phyloP scores from a whole-genome alignment of 169 alveolate species.

The Plasmodium cynomolgi region DNA sequence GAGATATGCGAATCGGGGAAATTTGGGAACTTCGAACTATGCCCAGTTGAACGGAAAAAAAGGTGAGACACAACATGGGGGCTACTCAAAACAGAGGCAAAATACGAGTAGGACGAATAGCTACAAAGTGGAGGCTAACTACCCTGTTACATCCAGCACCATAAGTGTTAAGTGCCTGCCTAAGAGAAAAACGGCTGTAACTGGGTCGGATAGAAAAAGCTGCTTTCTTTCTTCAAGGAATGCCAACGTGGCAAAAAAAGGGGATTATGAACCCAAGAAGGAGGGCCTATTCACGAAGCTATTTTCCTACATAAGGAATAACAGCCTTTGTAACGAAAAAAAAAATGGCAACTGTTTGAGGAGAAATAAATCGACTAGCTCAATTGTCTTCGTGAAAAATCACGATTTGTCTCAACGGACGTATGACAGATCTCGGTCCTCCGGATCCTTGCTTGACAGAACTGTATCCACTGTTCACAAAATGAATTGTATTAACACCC shows the following conservation, averaged over 20 bases:
- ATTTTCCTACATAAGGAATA: constrained; percentile 39
- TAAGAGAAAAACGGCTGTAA: not conserved
- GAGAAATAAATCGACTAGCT: constrained; percentile 34
- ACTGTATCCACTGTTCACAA: not conserved
- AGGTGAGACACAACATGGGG: not conserved
- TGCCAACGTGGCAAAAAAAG: not conserved
- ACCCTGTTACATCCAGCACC: not conserved
- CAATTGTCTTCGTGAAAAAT: not conserved
- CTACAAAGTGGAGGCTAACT: not conserved
- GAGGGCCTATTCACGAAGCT: constrained; percentile 26
- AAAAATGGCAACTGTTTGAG: constrained; percentile 14
- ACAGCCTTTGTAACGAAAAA: constrained; percentile 61
- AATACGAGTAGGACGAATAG: not conserved
- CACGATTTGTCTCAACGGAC: not conserved
- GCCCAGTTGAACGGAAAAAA: not conserved
- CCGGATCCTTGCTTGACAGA: not conserved
- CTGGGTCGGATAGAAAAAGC: constrained; percentile 3
- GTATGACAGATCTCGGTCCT: not conserved
- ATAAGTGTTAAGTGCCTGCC: constrained; percentile 9
- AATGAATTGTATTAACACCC: not conserved
- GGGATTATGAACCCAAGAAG: not conserved
- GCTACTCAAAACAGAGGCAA: not conserved
- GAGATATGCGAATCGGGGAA: not conserved
- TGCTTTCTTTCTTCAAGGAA: constrained; percentile 2
- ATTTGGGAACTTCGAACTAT: not conserved